Conservation (phyloP, 352 stramenopile species). For the Pythium aquatile region DNA sequence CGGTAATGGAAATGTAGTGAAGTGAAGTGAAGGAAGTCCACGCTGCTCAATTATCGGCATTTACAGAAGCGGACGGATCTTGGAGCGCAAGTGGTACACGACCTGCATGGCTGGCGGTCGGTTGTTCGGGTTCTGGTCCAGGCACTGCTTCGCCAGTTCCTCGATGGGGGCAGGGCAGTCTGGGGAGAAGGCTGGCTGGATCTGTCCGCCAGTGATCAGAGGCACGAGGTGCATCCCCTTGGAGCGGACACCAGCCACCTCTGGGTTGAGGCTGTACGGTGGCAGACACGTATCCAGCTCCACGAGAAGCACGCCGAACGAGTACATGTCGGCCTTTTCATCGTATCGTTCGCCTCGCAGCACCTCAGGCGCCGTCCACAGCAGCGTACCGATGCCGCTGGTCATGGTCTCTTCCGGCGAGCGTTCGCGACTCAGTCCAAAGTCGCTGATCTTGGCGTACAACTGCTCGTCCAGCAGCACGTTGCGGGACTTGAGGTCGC, state of each 20-base stretch:
- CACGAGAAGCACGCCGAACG: constrained; percentile 74
- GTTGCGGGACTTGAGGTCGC: constrained; percentile 46
- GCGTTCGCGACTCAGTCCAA: constrained; percentile 32
- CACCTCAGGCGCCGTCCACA: constrained; percentile 38
- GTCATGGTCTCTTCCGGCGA: constrained; percentile 32
- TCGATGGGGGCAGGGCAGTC: constrained; percentile 29
- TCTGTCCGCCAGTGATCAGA: constrained; percentile 30
- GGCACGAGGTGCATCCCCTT: constrained; percentile 30
- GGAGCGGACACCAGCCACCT: background rate
- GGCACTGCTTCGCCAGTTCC: constrained; percentile 32
- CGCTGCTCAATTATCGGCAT: constrained; percentile 2
- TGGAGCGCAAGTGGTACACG: constrained; percentile 23
- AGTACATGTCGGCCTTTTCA: constrained; percentile 70
- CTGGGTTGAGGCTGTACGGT: constrained; percentile 25
- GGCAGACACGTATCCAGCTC: constrained; percentile 30
- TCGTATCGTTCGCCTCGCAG: constrained; percentile 24
- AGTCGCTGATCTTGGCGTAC: constrained; percentile 45
- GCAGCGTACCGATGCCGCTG: constrained; percentile 31
- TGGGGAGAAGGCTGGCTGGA: constrained; percentile 34
- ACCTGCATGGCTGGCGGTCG: constrained; percentile 30
- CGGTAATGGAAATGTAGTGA: no score
- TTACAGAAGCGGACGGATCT: constrained; percentile 20
- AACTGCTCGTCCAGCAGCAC: constrained; percentile 30
- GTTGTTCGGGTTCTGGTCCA: constrained; percentile 32
- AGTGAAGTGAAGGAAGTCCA: no score